Conservation (phyloP, 2,329 filamentous ascomycete genomes). For the Sclerotinia trifoliorum region DNA sequence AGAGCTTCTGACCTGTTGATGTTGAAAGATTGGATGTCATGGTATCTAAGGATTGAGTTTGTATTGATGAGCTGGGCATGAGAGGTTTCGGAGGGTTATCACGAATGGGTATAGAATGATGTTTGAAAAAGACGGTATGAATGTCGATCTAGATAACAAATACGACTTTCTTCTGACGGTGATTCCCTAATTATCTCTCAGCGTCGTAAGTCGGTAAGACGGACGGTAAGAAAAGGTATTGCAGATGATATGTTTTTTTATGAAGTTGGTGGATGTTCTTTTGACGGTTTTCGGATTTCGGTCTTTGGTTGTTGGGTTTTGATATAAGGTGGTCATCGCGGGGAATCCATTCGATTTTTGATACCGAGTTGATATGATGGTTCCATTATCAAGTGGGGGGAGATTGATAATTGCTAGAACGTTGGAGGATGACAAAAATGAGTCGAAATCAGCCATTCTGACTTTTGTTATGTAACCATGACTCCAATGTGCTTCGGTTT, state of each 20-base stretch:
- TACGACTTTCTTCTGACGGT: background rate
- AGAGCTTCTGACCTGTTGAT: constrained; percentile 27
- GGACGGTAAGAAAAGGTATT: background rate
- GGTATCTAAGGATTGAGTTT: constrained; percentile 14
- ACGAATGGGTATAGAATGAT: constrained; percentile 21
- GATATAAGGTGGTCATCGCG: constrained; percentile 1
- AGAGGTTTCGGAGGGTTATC: constrained; percentile 19
- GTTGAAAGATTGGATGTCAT: constrained; percentile 21
- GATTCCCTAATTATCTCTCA: background rate
- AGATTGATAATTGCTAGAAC: background rate
- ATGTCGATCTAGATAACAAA: constrained; percentile 16
- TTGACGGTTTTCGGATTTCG: background rate
- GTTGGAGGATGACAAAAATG: background rate
- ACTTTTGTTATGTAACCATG: constrained; percentile 7
- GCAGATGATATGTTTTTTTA: constrained; percentile 16
- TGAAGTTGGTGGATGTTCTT: background rate
- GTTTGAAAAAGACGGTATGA: constrained; percentile 14
- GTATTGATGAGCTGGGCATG: constrained; percentile 17
- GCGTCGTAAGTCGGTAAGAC: background rate
- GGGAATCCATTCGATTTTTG: background rate
- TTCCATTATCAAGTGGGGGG: background rate
- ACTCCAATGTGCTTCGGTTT: constrained; percentile 2
- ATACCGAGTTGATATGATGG: constrained; percentile 3
- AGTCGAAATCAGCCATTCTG: constrained; percentile 17
- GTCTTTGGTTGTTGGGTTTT: background rate